Base-by-base conservation (phyloP, 129 eudicot genomes). In the Smallanthus sonchifolius region DNA sequence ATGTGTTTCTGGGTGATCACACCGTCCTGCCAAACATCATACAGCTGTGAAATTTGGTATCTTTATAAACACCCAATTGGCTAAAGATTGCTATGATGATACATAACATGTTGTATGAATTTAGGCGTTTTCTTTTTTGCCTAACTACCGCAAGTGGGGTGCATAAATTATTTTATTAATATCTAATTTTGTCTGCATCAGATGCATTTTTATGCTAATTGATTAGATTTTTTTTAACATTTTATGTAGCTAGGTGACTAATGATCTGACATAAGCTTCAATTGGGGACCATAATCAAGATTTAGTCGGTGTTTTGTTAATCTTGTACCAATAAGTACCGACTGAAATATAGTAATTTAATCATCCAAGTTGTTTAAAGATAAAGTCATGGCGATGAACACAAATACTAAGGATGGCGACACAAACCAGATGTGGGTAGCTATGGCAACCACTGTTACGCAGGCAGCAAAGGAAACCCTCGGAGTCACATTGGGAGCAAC, bases 81-180 rank as follows among this genome's bases (percentile, higher is more conserved):
- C 78, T 65, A 54, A 8, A 64, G 4, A 39, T 14, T 70, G 56
- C 10, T 54, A 42, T 54, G 28, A 78, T 70, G 75, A 45, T 77
- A 45, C 44, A 77, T 77, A 32, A 55, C 43, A 35, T 51, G 83
- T 54, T 79, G 61, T 42, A 13, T 60, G 63, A 55, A 43, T 65
- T 20, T 72, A 54, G 74, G 73, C 3, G 14, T 59, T 55, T 72
- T 43, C 63, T 59, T 62, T 64, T 79, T 72, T 54, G 63, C 83
- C 79, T 55, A 65, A 74, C 69, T 72, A 51, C 42, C 52, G 57
- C 79, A 72, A 65, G 69, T 72, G 78, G 83, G 76, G 77, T 78
- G 77, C 56, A 63, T 49, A 34, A 49, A n/a, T 16, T 44, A 38
- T 48, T 70, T 36, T 51, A 77, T 70, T 40, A 37, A 24, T 28